phyloP scores from a whole-genome alignment of 176 grass and related monocot species.

The Poa pratensis region DNA sequence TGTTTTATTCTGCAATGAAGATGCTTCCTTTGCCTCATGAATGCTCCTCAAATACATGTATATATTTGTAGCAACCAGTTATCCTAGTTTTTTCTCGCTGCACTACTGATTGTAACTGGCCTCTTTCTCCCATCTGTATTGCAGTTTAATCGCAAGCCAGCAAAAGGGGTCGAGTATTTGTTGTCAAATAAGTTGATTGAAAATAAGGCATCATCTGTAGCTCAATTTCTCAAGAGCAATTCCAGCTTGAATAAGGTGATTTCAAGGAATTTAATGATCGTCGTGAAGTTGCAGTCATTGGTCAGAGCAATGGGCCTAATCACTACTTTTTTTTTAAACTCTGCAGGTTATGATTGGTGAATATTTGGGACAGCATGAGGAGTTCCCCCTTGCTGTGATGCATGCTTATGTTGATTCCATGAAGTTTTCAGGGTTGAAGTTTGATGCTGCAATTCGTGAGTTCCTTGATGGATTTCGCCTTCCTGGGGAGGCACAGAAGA shows the following conservation, averaged over 20 bases:
- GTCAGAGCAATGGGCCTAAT: conserved; percentile 29
- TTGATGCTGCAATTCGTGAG: conserved; percentile 91
- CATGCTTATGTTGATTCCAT: conserved; percentile 99
- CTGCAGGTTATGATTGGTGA: conserved; percentile 97
- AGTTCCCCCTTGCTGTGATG: conserved; percentile 98
- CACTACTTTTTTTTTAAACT: conserved; percentile 37
- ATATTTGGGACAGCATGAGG: conserved; percentile 98
- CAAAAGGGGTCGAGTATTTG: conserved; percentile 87
- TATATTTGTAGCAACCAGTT: background rate
- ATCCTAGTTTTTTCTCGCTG: conserved; percentile 33
- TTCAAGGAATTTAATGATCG: conserved; percentile 35
- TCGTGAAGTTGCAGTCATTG: conserved; percentile 18
- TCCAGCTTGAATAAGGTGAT: conserved; percentile 92
- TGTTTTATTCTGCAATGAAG: conserved; percentile 25
- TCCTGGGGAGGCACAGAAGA: conserved; percentile 99
- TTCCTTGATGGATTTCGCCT: conserved; percentile 97
- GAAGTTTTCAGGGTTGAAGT: conserved; percentile 94
- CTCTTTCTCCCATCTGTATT: conserved; percentile 30
- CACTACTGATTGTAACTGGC: conserved; percentile 19
- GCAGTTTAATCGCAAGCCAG: conserved; percentile 94
- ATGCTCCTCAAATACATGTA: conserved; percentile 27
- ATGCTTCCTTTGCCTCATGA: conserved; percentile 19
- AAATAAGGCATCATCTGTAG: conserved; percentile 71
- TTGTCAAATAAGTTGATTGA: conserved; percentile 97
- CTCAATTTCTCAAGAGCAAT: conserved; percentile 90